A percentile compares a stretch with the other conserved stretches of the same genome.
Evolutionary conservation across 306 rosid species (phyloP).

Genomic region (Dicorynia guianensis): DNA sequence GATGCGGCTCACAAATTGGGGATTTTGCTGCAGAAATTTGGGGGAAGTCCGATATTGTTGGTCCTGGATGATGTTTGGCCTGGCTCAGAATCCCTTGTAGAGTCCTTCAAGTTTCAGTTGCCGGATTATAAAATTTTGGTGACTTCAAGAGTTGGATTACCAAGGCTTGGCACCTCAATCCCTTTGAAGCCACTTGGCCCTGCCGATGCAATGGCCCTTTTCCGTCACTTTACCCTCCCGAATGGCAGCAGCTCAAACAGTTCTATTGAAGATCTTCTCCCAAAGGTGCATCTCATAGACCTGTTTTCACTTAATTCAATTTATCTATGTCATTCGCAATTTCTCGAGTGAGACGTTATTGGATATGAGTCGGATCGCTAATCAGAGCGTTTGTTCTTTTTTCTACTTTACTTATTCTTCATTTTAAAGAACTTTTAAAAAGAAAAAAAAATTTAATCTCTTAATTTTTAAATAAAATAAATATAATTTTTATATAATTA

Average conservation of each 20-base stretch:
- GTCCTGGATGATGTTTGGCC: conserved; percentile 77
- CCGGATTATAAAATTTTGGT: conserved; percentile 63
- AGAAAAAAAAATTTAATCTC: too few relatives aligned
- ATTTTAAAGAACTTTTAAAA: too few relatives aligned
- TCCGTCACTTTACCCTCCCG: conserved; percentile 46
- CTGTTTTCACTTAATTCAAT: neutral
- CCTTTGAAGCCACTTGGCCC: conserved; percentile 45
- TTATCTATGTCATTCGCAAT: too few relatives aligned
- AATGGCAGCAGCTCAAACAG: conserved; percentile 14
- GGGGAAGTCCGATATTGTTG: conserved; percentile 45
- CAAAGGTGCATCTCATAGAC: conserved; percentile 42
- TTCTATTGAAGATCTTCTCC: conserved; percentile 43
- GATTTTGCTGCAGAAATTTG: conserved; percentile 35
- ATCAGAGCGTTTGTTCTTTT: too few relatives aligned
- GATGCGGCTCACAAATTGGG: conserved; percentile 42
- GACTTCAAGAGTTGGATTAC: conserved; percentile 61
- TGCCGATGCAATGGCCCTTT: conserved; percentile 53
- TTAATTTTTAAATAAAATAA: too few relatives aligned
- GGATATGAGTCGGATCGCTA: too few relatives aligned
- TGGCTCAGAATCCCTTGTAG: conserved; percentile 53
- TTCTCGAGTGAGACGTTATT: too few relatives aligned
- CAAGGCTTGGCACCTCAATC: conserved; percentile 39
- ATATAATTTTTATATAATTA: too few relatives aligned
- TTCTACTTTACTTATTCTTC: too few relatives aligned
- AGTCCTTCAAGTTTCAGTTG: conserved; percentile 41